Conservation (phyloP, 176 grass and related monocot species). For the Zoysia pacifica region DNA sequence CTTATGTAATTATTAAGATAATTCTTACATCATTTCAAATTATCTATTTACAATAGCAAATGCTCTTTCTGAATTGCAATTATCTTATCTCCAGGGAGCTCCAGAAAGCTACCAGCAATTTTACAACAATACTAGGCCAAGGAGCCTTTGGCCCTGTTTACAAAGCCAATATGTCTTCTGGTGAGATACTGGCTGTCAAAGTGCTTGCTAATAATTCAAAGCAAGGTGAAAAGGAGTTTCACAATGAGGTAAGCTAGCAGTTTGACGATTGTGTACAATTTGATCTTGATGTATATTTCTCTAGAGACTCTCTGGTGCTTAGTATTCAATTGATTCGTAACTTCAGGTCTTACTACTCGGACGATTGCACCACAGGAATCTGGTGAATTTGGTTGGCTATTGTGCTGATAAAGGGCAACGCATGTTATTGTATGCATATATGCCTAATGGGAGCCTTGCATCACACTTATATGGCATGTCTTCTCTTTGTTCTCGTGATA, state of each 20-base stretch:
- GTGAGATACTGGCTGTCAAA: conserved; percentile 92
- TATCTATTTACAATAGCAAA: not conserved
- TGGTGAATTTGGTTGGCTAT: conserved; percentile 98
- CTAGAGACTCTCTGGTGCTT: conserved; percentile 24
- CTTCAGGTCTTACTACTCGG: conserved; percentile 90
- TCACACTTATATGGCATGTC: conserved; percentile 92
- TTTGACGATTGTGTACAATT: conserved; percentile 9
- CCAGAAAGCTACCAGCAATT: conserved; percentile 85
- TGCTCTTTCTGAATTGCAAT: conserved; percentile 20
- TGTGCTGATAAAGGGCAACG: conserved; percentile 91
- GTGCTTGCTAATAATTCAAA: conserved; percentile 85
- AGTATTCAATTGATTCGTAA: conserved; percentile 35
- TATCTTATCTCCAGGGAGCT: conserved; percentile 63
- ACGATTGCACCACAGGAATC: conserved; percentile 92
- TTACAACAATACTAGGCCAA: conserved; percentile 87
- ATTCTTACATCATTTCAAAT: conserved; percentile 12
- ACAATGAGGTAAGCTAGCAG: conserved; percentile 72
- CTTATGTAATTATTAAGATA: not conserved
- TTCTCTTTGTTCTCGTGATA: conserved; percentile 27
- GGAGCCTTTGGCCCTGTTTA: conserved; percentile 95
- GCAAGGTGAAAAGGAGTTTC: conserved; percentile 96
- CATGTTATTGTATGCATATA: conserved; percentile 93
- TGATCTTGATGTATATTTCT: conserved; percentile 4
- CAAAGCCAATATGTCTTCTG: conserved; percentile 86
- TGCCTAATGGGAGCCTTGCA: conserved; percentile 91